Evolutionary conservation across 2,329 filamentous ascomycete species (phyloP).

Genomic region (Alternaria ventricosa): DNA sequence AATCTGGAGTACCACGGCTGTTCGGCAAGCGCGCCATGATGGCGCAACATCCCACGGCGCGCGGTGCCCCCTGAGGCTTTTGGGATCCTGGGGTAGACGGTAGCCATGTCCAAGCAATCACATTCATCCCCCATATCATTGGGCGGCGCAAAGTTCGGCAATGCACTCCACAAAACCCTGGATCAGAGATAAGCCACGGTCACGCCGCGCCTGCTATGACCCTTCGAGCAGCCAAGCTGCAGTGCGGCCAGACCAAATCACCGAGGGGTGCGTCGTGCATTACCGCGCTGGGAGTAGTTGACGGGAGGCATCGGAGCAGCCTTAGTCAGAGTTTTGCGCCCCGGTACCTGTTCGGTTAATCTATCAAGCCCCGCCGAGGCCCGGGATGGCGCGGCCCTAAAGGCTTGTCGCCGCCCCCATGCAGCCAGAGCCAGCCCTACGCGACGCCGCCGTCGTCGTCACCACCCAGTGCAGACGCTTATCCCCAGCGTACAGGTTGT

Average conservation of each 20-base stretch:
- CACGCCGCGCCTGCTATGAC: background rate
- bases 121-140: slow-evolving; percentile 1
- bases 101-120: slow-evolving; percentile 1
- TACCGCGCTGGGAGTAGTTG: slow-evolving; percentile 16
- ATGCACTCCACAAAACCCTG: slow-evolving; percentile 13
- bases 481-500: background rate
- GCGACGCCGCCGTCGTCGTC: slow-evolving; percentile 12
- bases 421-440: slow-evolving; percentile 14
- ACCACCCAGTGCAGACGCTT: slow-evolving; percentile 1
- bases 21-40: background rate
- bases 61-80: background rate
- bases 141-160: slow-evolving; percentile 14
- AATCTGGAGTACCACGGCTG: background rate
- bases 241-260: background rate
- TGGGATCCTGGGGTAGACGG: background rate
- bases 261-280: slow-evolving; percentile 21
- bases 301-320: slow-evolving; percentile 21
- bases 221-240: background rate
- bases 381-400: slow-evolving; percentile 23
- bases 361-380: slow-evolving; percentile 26
- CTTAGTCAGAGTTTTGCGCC: slow-evolving; percentile 6
- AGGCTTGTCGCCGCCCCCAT: slow-evolving; percentile 30
- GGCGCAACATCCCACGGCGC: background rate
- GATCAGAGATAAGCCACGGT: slow-evolving; percentile 2
- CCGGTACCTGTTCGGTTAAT: slow-evolving; percentile 24